Percentiles rank a stretch among this genome's conserved stretches.
Evolutionary conservation across 306 rosid species (phyloP).

Genomic region (Elaeagnus macrophylla): DNA sequence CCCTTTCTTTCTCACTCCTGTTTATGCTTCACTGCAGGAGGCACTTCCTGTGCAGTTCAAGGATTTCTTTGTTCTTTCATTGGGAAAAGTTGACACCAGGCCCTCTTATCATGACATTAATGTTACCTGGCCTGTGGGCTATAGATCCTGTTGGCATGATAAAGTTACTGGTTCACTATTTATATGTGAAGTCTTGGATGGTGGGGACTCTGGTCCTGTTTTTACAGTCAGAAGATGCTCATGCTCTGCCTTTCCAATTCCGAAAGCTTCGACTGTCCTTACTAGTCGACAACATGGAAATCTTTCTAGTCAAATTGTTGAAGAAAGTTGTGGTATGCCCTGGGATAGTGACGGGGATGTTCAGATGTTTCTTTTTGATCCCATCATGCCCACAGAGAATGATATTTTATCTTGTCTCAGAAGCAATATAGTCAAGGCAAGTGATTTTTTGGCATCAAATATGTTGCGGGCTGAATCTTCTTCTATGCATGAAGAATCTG

Average conservation of each 20-base stretch:
- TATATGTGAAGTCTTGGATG: conserved; percentile 67
- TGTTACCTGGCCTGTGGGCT: conserved; percentile 67
- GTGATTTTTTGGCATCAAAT: conserved; percentile 26
- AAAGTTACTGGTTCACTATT: conserved; percentile 78
- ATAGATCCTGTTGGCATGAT: conserved; percentile 90
- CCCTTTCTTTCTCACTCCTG: conserved; percentile 25
- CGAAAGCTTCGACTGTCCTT: conserved; percentile 56
- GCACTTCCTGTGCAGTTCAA: conserved; percentile 84
- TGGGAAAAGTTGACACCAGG: conserved; percentile 77
- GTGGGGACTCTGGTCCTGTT: conserved; percentile 86
- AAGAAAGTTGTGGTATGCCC: conserved; percentile 30
- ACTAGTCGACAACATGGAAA: conserved; percentile 30
- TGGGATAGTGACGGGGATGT: conserved; percentile 42
- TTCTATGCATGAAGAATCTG: conserved; percentile 27
- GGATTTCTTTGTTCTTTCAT: conserved; percentile 78
- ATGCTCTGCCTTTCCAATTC: conserved; percentile 54
- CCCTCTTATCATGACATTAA: conserved; percentile 61
- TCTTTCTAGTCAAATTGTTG: conserved; percentile 30
- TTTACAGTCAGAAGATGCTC: conserved; percentile 69
- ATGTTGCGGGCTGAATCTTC: conserved; percentile 22
- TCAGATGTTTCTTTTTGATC: conserved; percentile 60
- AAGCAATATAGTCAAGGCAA: conserved; percentile 27
- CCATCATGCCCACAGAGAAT: conserved; percentile 50
- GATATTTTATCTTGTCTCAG: conserved; percentile 63
- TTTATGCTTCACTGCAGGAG: conserved; percentile 49